A percentile compares a stretch with the other conserved stretches of the same genome.
Evolutionary conservation across 202 grass and related monocot genomes (phyloP).

Genomic region (Schoenoplectus triqueter): DNA sequence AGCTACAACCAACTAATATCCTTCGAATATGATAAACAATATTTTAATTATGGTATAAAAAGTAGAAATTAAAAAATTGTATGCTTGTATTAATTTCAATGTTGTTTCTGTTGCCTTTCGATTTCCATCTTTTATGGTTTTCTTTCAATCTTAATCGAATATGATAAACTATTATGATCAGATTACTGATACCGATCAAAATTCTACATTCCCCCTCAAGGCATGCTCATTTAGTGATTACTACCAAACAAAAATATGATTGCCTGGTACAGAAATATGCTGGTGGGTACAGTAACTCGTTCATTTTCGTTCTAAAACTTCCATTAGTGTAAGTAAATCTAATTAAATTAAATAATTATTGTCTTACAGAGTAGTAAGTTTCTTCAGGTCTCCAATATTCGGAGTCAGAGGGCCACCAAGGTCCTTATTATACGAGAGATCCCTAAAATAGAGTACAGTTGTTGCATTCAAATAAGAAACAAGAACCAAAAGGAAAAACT

Average conservation of each 20-base stretch:
- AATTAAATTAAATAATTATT: slow-evolving; percentile 6
- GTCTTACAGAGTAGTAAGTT: slow-evolving; percentile 80
- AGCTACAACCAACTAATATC: slow-evolving; percentile 82
- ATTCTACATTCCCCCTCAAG: too few relatives aligned
- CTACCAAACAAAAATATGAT: not conserved
- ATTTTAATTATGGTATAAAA: slow-evolving; percentile 19
- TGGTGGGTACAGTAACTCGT: not conserved
- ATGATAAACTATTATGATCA: too few relatives aligned
- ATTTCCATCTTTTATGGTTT: slow-evolving; percentile 1
- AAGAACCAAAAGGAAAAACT: not conserved
- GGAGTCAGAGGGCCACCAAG: slow-evolving; percentile 61
- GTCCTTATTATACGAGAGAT: slow-evolving; percentile 73
- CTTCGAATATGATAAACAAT: slow-evolving; percentile 46
- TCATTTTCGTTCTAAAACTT: not conserved
- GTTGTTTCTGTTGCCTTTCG: not conserved
- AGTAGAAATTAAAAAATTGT: not conserved
- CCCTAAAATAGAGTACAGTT: slow-evolving; percentile 49
- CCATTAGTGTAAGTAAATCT: not conserved
- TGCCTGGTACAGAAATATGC: not conserved
- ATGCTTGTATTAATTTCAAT: not conserved
- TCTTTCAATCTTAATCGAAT: not conserved
- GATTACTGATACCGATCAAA: too few relatives aligned
- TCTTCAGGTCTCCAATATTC: slow-evolving; percentile 72
- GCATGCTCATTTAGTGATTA: not conserved
- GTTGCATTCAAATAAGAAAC: slow-evolving; percentile 17